phyloP scores from a whole-genome alignment of 164 flowering plant species.

The Malania oleifera region DNA sequence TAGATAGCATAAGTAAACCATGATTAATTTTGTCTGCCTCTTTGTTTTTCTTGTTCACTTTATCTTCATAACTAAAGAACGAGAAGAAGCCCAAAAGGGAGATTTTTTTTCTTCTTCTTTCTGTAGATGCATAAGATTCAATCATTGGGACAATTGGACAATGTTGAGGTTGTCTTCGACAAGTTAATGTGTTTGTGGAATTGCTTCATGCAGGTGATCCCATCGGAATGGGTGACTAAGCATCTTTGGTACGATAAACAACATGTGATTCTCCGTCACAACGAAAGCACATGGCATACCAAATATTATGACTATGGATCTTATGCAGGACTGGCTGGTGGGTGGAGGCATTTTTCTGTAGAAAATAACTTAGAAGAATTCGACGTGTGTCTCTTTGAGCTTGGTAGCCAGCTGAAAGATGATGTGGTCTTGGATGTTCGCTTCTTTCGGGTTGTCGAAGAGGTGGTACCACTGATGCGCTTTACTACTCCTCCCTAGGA shows the following conservation, averaged over 20 bases:
- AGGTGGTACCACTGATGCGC: slow-evolving; percentile 12
- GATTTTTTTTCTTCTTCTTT: no score
- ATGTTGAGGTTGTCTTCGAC: no score
- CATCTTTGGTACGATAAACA: slow-evolving; percentile 9
- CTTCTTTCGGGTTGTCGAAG: slow-evolving; percentile 28
- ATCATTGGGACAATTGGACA: no score
- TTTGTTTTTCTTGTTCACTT: not conserved
- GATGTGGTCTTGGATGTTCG: slow-evolving; percentile 22
- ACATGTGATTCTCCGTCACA: slow-evolving; percentile 21
- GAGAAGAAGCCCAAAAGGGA: no score
- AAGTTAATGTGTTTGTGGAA: no score
- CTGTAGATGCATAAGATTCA: no score
- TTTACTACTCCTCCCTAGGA: no score
- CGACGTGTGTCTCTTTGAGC: slow-evolving; percentile 34
- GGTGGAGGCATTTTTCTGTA: slow-evolving; percentile 30
- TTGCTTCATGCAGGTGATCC: slow-evolving; percentile 24
- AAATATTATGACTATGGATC: slow-evolving; percentile 6
- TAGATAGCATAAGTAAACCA: no score
- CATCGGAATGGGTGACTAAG: slow-evolving; percentile 20
- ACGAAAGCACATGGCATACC: slow-evolving; percentile 19
- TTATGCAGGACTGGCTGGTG: slow-evolving; percentile 17
- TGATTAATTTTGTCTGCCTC: not conserved
- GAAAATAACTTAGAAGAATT: slow-evolving; percentile 29
- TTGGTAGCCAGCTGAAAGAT: slow-evolving; percentile 6
- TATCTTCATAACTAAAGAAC: no score